Evolutionary conservation across 306 rosid species (phyloP), one percentile per base, ranked within the genome.

Genomic region (Prinsepia uniflora): DNA sequence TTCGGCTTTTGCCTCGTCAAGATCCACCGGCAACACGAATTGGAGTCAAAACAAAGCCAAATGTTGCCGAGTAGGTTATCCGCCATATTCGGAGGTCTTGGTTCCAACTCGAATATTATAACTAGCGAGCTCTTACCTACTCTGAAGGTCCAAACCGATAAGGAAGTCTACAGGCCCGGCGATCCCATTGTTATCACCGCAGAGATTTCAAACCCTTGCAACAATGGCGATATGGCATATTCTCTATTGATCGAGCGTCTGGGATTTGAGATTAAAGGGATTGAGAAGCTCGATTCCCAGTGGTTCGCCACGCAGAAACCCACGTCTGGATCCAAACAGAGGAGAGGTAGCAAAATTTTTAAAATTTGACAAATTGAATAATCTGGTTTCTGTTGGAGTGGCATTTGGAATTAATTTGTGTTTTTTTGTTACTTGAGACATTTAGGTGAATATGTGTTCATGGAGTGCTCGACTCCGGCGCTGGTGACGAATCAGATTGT

Each of bases 261-360:
- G 20, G 73, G 92, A 63, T 95, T 95, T 70, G 99, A 91, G 87
- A 82, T 95, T 68, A 84, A 78, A 61, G 97, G 97, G 12, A 65
- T 89, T 71, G 96, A 86, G 89, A 91, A 91, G 85, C 80, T 89
- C 73, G 99, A 95, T 46, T 63, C 83, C 43, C 99, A 95, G 71
- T 95, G 99, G 99, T 91, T 89, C 67, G 90, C 86, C 55, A 91
- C 97, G 24, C 96, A 83, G 84, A 95, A 89, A 78, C 88, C 96
- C 10, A 36, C 78, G 36, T 83, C 80, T 39, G 96, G 91, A 80
- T 89, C 96, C 14, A 91, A 83, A 64, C 99, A 87, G 78, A 87
- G 91, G 77, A 84, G 91, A 87, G 99, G 99, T 79, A 19, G 52
- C 30, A 1, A 6, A 10, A n/a, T 42, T 22, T 44, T 17, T n/a